These are phyloP conservation scores for Stellera chamaejasme DNA, from an alignment of 345 rosid species.

Conservation along the genomic window DNA sequence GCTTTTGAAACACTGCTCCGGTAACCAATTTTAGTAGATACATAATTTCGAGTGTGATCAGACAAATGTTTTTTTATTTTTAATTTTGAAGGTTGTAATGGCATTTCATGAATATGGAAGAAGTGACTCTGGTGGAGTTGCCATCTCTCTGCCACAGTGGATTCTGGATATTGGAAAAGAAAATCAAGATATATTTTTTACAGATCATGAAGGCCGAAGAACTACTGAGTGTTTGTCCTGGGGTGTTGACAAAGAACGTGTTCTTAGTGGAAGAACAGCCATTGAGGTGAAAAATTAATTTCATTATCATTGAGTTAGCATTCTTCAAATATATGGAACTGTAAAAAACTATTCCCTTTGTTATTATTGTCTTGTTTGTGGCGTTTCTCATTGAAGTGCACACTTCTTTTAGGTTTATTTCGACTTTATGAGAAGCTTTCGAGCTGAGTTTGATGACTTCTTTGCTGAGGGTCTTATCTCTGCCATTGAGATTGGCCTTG, in stretches of 20 bases:
- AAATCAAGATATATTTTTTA: constrained; percentile 80
- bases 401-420: constrained; percentile 59
- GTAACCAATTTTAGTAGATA: no score
- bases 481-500: constrained; percentile 85
- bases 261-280: constrained; percentile 82
- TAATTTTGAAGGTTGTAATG: constrained; percentile 71
- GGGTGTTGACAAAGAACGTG: constrained; percentile 91
- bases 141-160: constrained; percentile 89
- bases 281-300: constrained; percentile 53
- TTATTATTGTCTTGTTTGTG: not conserved
- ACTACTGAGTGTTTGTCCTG: constrained; percentile 74
- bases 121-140: constrained; percentile 37
- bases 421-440: constrained; percentile 96
- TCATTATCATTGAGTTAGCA: not conserved
- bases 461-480: constrained; percentile 60
- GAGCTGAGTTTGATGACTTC: constrained; percentile 80
- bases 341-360: no score
- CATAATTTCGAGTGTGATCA: no score
- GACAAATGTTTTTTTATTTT: not conserved
- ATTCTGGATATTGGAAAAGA: constrained; percentile 84
- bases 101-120: constrained; percentile 89
- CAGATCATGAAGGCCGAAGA: constrained; percentile 87
- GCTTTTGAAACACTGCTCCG: no score
- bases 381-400: no score
- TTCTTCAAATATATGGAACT: no score